Base-by-base conservation (phyloP, 352 stramenopile genomes). In the Blastocystis sp. region DNA sequence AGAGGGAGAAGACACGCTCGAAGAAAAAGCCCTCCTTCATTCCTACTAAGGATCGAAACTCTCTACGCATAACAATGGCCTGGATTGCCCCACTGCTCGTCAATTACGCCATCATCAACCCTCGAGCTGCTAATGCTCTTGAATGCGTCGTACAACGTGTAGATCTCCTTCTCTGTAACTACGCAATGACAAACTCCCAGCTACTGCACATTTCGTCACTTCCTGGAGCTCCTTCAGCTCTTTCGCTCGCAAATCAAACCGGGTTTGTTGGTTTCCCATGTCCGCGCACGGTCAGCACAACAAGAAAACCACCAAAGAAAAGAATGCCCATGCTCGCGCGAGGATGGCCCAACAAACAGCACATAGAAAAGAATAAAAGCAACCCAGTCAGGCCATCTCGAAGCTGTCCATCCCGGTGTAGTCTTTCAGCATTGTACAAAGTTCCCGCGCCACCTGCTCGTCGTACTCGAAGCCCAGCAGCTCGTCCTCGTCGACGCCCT, bases 11-110 rank as follows among this genome's bases (percentile, higher is more conserved):
- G 11, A 84, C 34, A 28, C 74, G 28, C 66, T 84, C 74, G 38
- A 84, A 84, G 60, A 84, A 84, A 28, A 84, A 84, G 21, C 74
- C 74, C 10, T 84, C 74, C 74, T 84, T 84, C 74, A 84, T 84
- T 57, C 74, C 74, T 34, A 84, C 74, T 28, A 84, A 57, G 52
- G 38, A 43, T 21, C 74, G 45, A 52, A 84, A 69, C 38, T 84
- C 74, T 45, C 74, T 84, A 84, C 19, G 42, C 11, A 17, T 28
- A 14, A 62, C 11, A 2, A 52, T 9, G 28, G n/a, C 28, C 43
- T n/a, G 21, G 38, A 48, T 21, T 38, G 54, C 3, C 52, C 7
- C 34, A 84, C 74, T 84, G 74, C 24, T 84, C 74, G 48, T 84
- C 74, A 45, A 84, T 84, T 4, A 84, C 74, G 17, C 74, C 74